Conservation (phyloP, 192 early-diverging fungal genomes). For the Linnemannia schmuckeri region DNA sequence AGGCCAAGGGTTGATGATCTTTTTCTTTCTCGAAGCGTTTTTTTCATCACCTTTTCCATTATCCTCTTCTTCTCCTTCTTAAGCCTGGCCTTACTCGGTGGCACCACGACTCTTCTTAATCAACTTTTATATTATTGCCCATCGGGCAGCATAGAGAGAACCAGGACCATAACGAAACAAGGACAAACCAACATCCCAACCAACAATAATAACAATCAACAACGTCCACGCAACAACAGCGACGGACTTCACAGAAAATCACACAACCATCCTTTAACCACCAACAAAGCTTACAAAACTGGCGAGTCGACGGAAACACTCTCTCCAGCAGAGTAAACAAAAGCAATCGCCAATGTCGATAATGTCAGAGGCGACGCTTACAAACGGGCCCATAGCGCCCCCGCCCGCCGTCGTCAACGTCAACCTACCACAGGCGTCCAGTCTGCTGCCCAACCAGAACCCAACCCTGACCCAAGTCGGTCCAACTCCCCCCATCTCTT, state of each 20-base stretch:
- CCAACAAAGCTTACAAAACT: background rate
- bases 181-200: background rate
- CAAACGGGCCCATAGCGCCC: slow-evolving; percentile 8
- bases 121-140: background rate
- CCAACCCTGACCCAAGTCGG: slow-evolving; percentile 41
- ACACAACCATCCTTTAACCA: background rate
- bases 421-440: background rate
- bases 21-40: background rate
- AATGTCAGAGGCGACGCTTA: slow-evolving; percentile 22
- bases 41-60: slow-evolving; percentile 2
- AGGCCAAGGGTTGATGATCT: background rate
- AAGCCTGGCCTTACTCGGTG: background rate
- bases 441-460: slow-evolving; percentile 20
- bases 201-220: background rate
- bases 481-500: slow-evolving; percentile 48
- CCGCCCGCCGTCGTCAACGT: slow-evolving; percentile 9
- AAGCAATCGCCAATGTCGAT: slow-evolving; percentile 13
- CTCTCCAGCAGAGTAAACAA: slow-evolving; percentile 5
- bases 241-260: background rate
- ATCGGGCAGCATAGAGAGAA: background rate
- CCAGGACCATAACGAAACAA: background rate
- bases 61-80: background rate
- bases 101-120: too few relatives aligned
- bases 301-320: slow-evolving; percentile 4
- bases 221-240: background rate